Conservation (phyloP, 1,139 yeast genomes). For the Blastobotrys illinoisensis region DNA sequence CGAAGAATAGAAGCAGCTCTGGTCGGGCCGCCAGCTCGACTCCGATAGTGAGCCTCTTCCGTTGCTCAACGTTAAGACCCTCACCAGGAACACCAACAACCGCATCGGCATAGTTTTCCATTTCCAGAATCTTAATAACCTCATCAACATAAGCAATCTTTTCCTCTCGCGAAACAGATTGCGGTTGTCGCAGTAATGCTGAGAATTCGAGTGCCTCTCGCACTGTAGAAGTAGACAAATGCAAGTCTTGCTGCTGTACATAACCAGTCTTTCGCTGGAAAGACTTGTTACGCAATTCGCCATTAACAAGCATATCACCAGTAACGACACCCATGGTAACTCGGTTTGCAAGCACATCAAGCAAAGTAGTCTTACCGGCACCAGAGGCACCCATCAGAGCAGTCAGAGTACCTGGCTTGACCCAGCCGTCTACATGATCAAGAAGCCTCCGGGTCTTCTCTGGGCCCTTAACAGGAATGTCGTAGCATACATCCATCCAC, state of each 20-base stretch:
- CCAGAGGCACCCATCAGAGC: slow-evolving; percentile 65
- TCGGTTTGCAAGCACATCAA: slow-evolving; percentile 53
- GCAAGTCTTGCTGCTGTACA: slow-evolving; percentile 60
- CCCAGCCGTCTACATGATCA: slow-evolving; percentile 55
- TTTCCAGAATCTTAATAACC: slow-evolving; percentile 48
- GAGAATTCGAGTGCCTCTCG: slow-evolving; percentile 55
- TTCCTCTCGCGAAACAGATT: slow-evolving; percentile 41
- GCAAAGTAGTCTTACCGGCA: slow-evolving; percentile 59
- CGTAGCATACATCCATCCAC: slow-evolving; percentile 75
- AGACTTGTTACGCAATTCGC: slow-evolving; percentile 44
- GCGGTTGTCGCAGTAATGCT: slow-evolving; percentile 52
- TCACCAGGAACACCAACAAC: slow-evolving; percentile 64
- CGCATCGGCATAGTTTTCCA: slow-evolving; percentile 55
- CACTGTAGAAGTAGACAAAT: slow-evolving; percentile 51
- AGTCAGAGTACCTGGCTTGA: slow-evolving; percentile 54
- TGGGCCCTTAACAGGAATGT: slow-evolving; percentile 55
- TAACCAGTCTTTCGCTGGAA: slow-evolving; percentile 58
- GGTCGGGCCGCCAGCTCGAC: slow-evolving; percentile 90
- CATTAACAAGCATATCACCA: slow-evolving; percentile 59
- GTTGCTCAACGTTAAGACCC: slow-evolving; percentile 75
- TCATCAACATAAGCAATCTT: slow-evolving; percentile 52
- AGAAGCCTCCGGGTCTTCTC: slow-evolving; percentile 50
- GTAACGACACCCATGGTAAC: slow-evolving; percentile 51
- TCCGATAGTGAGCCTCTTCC: slow-evolving; percentile 79
- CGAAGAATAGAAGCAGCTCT: slow-evolving; percentile 69